Percentiles rank a stretch among this genome's conserved stretches.
These are phyloP conservation scores for Colletotrichum eleusines DNA, from an alignment of 2,329 filamentous ascomycete species.

Conservation along the genomic window DNA sequence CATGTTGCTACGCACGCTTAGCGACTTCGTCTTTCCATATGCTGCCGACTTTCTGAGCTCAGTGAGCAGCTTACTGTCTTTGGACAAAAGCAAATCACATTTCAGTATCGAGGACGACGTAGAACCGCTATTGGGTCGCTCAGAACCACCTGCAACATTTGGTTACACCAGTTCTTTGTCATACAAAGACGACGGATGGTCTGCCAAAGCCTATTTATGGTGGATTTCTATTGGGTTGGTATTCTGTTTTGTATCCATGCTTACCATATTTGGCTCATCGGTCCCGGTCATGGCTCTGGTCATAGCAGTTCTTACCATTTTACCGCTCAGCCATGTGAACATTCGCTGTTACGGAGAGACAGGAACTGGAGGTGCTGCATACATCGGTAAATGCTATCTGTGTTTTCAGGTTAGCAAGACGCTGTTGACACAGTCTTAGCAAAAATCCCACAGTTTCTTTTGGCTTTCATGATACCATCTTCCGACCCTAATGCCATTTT, in stretches of 20 bases:
- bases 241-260: constrained; percentile 1
- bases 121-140: not conserved
- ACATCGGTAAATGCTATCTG: not conserved
- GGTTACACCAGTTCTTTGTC: not conserved
- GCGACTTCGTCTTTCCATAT: not conserved
- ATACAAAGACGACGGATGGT: not conserved
- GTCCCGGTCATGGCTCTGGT: not conserved
- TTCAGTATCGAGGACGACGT: not conserved
- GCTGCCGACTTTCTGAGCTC: not conserved
- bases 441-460: constrained; percentile 11
- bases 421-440: not conserved
- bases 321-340: constrained; percentile 7
- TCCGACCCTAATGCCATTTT: constrained; percentile 6
- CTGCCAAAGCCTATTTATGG: not conserved
- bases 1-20: not conserved
- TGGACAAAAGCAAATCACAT: not conserved
- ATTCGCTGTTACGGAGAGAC: constrained; percentile 3
- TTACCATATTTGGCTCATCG: not conserved
- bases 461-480: constrained; percentile 10
- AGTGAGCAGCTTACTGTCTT: not conserved
- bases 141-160: not conserved
- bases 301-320: not conserved
- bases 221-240: not conserved
- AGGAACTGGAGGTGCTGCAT: constrained; percentile 11
- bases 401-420: too few relatives aligned